Evolutionary conservation across 31 red algal genomes (phyloP).

Genomic region (Endocladia muricata): DNA sequence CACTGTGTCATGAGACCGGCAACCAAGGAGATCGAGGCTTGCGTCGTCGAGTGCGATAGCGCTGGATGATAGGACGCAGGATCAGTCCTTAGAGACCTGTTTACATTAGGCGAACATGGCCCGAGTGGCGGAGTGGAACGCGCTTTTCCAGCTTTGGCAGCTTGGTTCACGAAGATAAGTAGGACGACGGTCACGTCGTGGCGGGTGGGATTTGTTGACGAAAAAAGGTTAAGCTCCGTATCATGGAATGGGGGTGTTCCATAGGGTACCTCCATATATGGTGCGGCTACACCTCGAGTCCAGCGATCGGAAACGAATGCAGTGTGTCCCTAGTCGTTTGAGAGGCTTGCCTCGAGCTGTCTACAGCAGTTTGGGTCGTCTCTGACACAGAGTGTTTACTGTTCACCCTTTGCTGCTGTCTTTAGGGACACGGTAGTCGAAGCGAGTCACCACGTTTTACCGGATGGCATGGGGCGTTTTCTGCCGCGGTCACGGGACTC

Average conservation of each 20-base stretch:
- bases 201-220: neutral
- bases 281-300: neutral
- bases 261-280: neutral
- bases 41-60: neutral
- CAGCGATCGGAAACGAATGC: conserved; percentile 3
- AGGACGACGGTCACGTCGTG: neutral
- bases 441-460: conserved; percentile 6
- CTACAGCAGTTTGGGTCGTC: neutral
- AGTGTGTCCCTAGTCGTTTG: neutral
- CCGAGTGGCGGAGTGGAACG: neutral
- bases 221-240: neutral
- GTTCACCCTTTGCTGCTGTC: neutral
- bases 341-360: conserved; percentile 10
- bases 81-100: neutral
- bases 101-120: conserved; percentile 12
- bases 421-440: conserved; percentile 6
- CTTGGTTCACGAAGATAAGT: neutral
- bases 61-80: conserved; percentile 19
- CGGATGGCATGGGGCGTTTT: conserved; percentile 7
- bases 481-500: neutral
- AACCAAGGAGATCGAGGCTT: neutral
- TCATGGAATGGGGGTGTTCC: conserved; percentile 16
- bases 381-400: conserved; percentile 7
- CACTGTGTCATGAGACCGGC: neutral
- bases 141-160: conserved; percentile 1